phyloP scores from a whole-genome alignment of 2,329 filamentous ascomycete genomes.

The Beauveria caledonica region DNA sequence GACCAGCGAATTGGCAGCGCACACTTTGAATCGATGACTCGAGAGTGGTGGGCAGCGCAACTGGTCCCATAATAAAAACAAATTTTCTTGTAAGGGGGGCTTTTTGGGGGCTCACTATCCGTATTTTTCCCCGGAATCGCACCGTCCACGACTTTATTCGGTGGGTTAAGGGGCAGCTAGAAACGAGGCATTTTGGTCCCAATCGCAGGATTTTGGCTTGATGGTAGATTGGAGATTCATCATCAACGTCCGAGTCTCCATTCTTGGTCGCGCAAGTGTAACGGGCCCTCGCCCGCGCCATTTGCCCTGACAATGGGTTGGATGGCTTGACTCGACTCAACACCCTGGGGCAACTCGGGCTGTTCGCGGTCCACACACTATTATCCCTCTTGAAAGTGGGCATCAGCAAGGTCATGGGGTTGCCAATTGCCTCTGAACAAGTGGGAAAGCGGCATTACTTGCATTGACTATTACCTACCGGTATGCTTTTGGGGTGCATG shows the following conservation, averaged over 20 bases:
- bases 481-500: no score
- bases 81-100: background rate
- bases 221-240: no score
- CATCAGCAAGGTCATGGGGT: constrained; percentile 3
- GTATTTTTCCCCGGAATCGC: constrained; percentile 4
- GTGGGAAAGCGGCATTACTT: no score
- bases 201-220: no score
- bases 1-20: no score
- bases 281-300: background rate
- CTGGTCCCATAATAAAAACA: background rate
- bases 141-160: constrained; percentile 1
- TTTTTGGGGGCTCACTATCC: background rate
- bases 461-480: no score
- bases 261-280: background rate
- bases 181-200: constrained; percentile 7
- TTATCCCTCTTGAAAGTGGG: background rate
- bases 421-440: background rate
- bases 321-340: background rate
- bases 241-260: background rate
- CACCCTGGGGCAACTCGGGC: background rate
- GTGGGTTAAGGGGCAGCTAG: background rate
- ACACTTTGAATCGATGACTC: background rate
- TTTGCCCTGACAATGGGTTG: background rate
- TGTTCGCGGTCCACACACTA: background rate
- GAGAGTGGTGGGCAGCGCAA: background rate